Conservation (phyloP, 345 rosid genomes). For the Clausena lansium region DNA sequence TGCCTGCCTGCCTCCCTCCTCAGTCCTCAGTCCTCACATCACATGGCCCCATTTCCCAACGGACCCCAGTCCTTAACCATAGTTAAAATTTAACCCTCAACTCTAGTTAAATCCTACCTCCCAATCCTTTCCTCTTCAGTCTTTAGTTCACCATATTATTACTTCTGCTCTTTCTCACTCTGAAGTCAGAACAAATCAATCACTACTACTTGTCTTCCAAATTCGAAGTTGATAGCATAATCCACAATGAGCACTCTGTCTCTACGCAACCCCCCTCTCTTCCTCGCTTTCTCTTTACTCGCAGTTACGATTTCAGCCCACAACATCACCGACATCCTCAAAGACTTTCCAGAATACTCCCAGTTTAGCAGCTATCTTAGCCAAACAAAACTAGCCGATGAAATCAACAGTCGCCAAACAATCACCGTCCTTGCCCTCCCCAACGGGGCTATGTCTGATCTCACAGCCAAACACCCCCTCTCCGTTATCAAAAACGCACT, state of each 20-base stretch:
- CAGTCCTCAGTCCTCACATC: too few species aligned
- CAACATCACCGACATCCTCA: conserved; percentile 78
- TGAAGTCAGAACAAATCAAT: too few species aligned
- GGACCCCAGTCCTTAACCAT: conserved; percentile 24
- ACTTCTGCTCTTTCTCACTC: too few species aligned
- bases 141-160: not conserved
- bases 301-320: conserved; percentile 38
- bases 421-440: conserved; percentile 72
- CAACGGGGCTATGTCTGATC: conserved; percentile 76
- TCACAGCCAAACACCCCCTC: conserved; percentile 66
- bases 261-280: conserved; percentile 22
- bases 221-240: not conserved
- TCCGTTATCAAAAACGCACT: conserved; percentile 68
- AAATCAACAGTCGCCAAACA: conserved; percentile 82
- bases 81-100: conserved; percentile 14
- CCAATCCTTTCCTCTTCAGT: not conserved
- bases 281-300: conserved; percentile 30
- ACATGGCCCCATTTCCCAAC: conserved; percentile 43
- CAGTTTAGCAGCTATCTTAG: conserved; percentile 64
- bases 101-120: conserved; percentile 19
- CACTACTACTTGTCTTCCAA: not conserved
- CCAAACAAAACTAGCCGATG: conserved; percentile 80
- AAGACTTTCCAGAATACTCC: conserved; percentile 66
- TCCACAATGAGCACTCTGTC: conserved; percentile 32
- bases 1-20: conserved; percentile 1